Evolutionary conservation across 192 early-diverging fungal genomes (phyloP), one percentile per base, ranked within the genome.

Genomic region (Podila verticillata): DNA sequence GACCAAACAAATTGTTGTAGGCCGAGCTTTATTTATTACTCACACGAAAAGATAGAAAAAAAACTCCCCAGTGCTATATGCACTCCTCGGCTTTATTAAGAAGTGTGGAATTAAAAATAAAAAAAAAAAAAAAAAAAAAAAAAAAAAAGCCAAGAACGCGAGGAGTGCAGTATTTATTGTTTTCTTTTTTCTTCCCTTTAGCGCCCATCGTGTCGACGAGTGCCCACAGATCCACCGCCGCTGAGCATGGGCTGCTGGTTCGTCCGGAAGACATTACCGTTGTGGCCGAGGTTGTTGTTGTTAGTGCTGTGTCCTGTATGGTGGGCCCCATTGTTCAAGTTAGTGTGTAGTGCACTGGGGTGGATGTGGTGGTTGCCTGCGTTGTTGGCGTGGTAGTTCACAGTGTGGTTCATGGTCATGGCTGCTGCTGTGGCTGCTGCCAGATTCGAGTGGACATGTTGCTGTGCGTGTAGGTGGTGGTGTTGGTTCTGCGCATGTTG

Each of bases 221-320:
- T 48, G 31, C 71, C 36, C 24, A 26, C 51, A 24, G 51, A 26
- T 59, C 63, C 63, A 26, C 31, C 32, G 32, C 65, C 30, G 34
- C 62, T 49, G 26, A 73, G 39, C 71, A 65, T 73, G 17, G 57
- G 58, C 36, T 61, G 67, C 4, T 54, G 51, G 24, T n/a, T 54
- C 51, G 51, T 54, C n/a, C 51, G 51, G 24, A 54, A 54, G 51
- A 19, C 51, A 7, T 26, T 54, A 17, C n/a, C 17, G 24, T 4
- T 44, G 39, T 12, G 12, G 10, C 13, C 13, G 39, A 1, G 3
- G 39, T 44, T 44, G 39, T 4, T 44, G 15, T 3, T 44, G 15
- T 17, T 17, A 15, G 2, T 34, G 32, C 32, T 6, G 32, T 44
- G 12, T 44, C 39, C 39, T 44, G 51, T 19, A 9, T 54, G 51